Evolutionary conservation across 495 filamentous ascomycete species (phyloP).

Genomic region (Echria macrotheca): DNA sequence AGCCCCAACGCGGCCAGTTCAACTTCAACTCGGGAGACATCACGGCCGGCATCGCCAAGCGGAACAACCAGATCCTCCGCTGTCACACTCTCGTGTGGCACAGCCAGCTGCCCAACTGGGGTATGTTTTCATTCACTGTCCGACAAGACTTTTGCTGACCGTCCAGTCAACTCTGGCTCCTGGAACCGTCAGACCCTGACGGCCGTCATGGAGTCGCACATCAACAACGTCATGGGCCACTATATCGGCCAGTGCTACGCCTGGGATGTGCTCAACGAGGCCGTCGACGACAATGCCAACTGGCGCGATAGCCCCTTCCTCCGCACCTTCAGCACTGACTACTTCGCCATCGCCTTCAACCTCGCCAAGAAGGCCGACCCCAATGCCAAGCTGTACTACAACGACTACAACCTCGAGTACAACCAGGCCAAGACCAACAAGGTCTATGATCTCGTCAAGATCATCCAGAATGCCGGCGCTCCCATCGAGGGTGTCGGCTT

Average conservation of each 20-base stretch:
- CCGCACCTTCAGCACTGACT: constrained; percentile 40
- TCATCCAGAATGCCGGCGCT: constrained; percentile 42
- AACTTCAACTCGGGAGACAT: constrained; percentile 45
- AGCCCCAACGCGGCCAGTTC: constrained; percentile 41
- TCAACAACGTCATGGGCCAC: constrained; percentile 48
- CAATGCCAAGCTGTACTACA: constrained; percentile 53
- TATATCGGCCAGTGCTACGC: constrained; percentile 45
- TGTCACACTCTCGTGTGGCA: constrained; percentile 63
- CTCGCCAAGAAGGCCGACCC: constrained; percentile 36
- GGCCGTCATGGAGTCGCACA: constrained; percentile 40
- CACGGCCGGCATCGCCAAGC: constrained; percentile 44
- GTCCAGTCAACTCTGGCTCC: constrained; percentile 38
- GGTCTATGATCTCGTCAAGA: constrained; percentile 42
- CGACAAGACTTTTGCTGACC: too few relatives aligned
- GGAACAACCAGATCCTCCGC: constrained; percentile 50
- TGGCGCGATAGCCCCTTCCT: constrained; percentile 38
- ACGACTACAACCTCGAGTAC: constrained; percentile 62
- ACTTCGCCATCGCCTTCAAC: constrained; percentile 42
- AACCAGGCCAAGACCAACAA: constrained; percentile 44
- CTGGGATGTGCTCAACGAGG: constrained; percentile 55
- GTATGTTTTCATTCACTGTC: too few relatives aligned
- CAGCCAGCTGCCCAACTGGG: constrained; percentile 54
- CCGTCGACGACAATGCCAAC: constrained; percentile 40
- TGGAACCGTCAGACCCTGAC: constrained; percentile 51
- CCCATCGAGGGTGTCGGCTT: constrained; percentile 58